Percentiles rank a stretch among this genome's conserved stretches.
These are phyloP conservation scores for Turritis glabra DNA, from an alignment of 345 rosid species.

Conservation along the genomic window DNA sequence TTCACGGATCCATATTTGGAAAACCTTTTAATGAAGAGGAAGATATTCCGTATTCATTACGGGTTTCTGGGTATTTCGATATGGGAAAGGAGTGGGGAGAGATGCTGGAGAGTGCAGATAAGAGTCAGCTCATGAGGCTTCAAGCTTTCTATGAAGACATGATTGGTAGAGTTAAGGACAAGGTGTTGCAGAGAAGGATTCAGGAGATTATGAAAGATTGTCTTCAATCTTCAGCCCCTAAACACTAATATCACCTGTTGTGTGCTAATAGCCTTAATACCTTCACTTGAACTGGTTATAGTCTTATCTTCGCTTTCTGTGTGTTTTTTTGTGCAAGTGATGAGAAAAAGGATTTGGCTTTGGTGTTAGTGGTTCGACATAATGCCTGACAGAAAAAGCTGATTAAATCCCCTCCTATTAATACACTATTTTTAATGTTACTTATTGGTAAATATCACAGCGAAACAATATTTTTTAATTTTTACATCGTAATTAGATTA, in stretches of 20 bases:
- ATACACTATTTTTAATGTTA: no score
- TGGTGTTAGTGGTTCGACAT: neutral
- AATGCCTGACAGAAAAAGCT: neutral
- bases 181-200: constrained; percentile 76
- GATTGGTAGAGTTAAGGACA: constrained; percentile 80
- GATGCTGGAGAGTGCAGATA: constrained; percentile 77
- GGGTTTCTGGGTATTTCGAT: constrained; percentile 54
- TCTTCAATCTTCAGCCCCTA: constrained; percentile 48
- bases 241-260: neutral
- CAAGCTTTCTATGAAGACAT: constrained; percentile 73
- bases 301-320: neutral
- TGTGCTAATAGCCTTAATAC: neutral
- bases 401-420: no score
- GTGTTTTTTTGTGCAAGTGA: neutral
- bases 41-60: constrained; percentile 62
- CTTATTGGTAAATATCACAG: no score
- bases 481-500: no score
- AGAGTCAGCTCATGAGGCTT: constrained; percentile 63
- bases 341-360: neutral
- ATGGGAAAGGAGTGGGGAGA: constrained; percentile 76
- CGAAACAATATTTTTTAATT: no score
- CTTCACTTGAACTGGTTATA: neutral
- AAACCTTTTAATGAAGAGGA: constrained; percentile 68
- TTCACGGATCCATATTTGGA: constrained; percentile 80
- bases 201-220: constrained; percentile 77